These are phyloP conservation scores for Selenicereus undatus DNA, from an alignment of 148 eudicot species.

Conservation along the genomic window DNA sequence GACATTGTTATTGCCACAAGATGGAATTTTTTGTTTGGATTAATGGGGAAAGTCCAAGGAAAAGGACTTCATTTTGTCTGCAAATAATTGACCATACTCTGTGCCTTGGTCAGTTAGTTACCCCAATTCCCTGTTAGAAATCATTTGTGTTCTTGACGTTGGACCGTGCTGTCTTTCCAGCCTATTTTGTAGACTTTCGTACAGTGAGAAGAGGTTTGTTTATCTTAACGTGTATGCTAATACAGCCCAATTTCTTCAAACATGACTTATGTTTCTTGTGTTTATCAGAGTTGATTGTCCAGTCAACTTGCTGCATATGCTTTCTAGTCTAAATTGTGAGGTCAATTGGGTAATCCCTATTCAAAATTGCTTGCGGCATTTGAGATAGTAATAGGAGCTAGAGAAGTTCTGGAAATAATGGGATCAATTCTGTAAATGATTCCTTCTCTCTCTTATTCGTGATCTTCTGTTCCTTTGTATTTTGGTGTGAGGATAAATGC, in stretches of 20 bases:
- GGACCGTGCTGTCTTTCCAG: neutral
- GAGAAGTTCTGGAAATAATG: neutral
- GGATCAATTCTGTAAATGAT: neutral
- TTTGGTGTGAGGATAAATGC: conserved; percentile 1
- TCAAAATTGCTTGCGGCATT: neutral
- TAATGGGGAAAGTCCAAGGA: no score
- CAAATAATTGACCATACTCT: no score
- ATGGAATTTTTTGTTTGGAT: no score
- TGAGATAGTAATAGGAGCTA: neutral
- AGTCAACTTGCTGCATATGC: neutral
- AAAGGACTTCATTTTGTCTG: no score
- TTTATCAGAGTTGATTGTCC: no score
- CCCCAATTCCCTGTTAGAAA: no score
- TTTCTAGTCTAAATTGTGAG: neutral
- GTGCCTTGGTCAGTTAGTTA: no score
- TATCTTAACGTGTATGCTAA: no score
- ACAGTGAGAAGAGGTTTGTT: neutral
- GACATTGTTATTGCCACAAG: no score
- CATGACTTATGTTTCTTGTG: no score
- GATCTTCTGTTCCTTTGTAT: neutral
- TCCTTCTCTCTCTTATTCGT: neutral
- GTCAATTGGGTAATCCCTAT: neutral
- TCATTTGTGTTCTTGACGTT: no score
- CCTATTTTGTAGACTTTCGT: neutral
- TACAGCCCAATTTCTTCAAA: no score